Base-by-base conservation (phyloP, 768 basidiomycete genomes). In the Psilocybe sp. region DNA sequence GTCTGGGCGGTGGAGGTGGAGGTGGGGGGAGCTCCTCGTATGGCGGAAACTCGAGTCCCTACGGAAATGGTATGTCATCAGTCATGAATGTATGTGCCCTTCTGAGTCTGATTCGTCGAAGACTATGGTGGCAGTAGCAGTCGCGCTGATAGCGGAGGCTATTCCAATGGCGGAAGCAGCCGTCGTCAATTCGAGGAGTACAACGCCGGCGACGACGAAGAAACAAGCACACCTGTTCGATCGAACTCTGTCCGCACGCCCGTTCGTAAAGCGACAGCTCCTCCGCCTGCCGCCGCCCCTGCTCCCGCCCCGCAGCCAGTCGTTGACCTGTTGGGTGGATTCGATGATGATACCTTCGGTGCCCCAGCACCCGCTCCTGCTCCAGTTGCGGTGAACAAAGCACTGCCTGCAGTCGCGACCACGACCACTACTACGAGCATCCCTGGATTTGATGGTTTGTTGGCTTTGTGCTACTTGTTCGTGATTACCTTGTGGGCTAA, bases 171-270 rank as follows among this genome's bases (percentile, higher is more conserved):
- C 69, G 74, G 79, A 44, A 89, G 92, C 31, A 65, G 67, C 7
- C 53, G 64, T 11, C 64, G 81, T 48, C 79, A 80, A 19, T 98
- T 83, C 56, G 95, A 98, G 60, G 95, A 98, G 65, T 99, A 99
- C 66, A 90, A 96, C 56, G 97, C 96, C 11, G 96, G 96, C 1
- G 92, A 92, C 51, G 95, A 98, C 52, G 93, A 96, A 54, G 62
- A 72, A 4, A 33, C 66, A 14, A 47, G 64, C 12, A 56, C 65
- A 40, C 63, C 69, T 38, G 58, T 67, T 63, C 36, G 66, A 58
- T 50, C 61, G 38, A 53, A 69, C 63, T 53, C 76, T 66, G 46
- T 74, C 66, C 52, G 72, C 34, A 57, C 63, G 19, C 63, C 75
- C 31, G 51, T 62, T 34, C 63, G 73, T 42, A 78, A 73, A 49